phyloP scores from a whole-genome alignment of 225 moss, liverwort and hornwort species.

The Polytrichum commune region DNA sequence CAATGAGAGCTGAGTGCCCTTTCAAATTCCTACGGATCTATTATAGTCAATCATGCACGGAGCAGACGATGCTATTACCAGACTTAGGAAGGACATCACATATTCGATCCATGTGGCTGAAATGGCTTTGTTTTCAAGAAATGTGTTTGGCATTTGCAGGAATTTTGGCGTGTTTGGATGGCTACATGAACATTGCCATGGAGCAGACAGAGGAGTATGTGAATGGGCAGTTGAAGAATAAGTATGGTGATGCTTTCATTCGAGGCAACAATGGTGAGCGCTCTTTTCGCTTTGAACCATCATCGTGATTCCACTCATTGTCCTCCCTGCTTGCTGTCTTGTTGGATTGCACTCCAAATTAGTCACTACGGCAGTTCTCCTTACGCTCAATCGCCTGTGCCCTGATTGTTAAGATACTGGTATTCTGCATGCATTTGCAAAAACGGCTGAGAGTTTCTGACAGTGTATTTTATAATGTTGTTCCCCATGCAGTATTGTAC shows the following conservation, averaged over 20 bases:
- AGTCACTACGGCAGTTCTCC: slow-evolving; percentile 1
- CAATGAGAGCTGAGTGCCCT: too few species aligned
- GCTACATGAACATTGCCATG: slow-evolving; percentile 98
- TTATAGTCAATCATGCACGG: too few species aligned
- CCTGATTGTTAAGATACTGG: too few species aligned
- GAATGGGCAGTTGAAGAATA: slow-evolving; percentile 94
- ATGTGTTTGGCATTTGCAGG: slow-evolving; percentile 27
- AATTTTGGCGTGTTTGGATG: slow-evolving; percentile 91
- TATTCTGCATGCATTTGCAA: too few species aligned
- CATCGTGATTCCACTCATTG: too few species aligned
- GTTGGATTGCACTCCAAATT: not conserved
- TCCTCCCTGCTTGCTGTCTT: not conserved
- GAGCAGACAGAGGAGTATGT: slow-evolving; percentile 98
- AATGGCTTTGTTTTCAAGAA: too few species aligned
- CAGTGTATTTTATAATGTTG: not conserved
- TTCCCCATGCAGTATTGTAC: slow-evolving; percentile 63
- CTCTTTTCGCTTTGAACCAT: not conserved
- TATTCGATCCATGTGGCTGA: too few species aligned
- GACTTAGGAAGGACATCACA: too few species aligned
- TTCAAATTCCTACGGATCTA: too few species aligned
- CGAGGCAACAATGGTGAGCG: slow-evolving; percentile 87
- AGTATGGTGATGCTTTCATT: slow-evolving; percentile 97
- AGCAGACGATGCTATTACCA: too few species aligned
- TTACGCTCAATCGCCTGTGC: not conserved
- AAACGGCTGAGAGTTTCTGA: too few species aligned